Evolutionary conservation across 2,329 filamentous ascomycete genomes (phyloP), one percentile per base, ranked within the genome.

Genomic region (Phialemonium atrogriseum): DNA sequence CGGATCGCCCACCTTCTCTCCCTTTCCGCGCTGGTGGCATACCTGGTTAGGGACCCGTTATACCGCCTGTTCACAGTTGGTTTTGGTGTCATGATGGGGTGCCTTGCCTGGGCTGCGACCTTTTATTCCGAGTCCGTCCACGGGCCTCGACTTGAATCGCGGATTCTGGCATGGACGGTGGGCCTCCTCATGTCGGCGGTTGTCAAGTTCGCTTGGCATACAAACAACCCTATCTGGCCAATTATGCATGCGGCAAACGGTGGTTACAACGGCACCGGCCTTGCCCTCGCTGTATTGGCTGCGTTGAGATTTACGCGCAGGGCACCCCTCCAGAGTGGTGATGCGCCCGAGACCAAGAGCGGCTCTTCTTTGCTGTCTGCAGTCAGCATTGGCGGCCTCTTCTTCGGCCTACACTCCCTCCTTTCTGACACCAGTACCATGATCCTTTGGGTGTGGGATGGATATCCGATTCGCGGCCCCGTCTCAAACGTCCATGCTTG

Each of bases 371-470:
- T 80, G 6, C 65, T 94, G 25, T 77, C 86, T 18, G 83, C 79
- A 8, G 59, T 91, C 29, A 86, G 91, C 37, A 58, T 96, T 34
- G 87, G 76, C 15, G 89, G 87, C 18, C 58, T 95, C 7, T 70
- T 95, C 50, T 98, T 98, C 49, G 84, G 74, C 5, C 69, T 96
- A 50, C 91, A 96, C 54, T 95, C 88, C 1, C 67, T 98, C 8
- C 71, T 98, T 9, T 95, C 91, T 0, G 91, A 98, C 54, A 94
- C 88, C 0, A 96, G 91, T 63, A 98, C 91, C 33, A 96, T 98
- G 87, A 95, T 96, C 36, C 70, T 88, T 11, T 98, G 91, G 91
- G 86, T 86, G 3, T 98, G 91, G 91, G 87, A 95, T 46, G 91
- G 91, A 6, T 98, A 84, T 48, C 91, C 91, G 10, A 75, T 96